Percentiles rank a stretch among this genome's conserved stretches.
phyloP scores from a whole-genome alignment of 805 yeast species.

The Wickerhamomyces subpelliculosus region DNA sequence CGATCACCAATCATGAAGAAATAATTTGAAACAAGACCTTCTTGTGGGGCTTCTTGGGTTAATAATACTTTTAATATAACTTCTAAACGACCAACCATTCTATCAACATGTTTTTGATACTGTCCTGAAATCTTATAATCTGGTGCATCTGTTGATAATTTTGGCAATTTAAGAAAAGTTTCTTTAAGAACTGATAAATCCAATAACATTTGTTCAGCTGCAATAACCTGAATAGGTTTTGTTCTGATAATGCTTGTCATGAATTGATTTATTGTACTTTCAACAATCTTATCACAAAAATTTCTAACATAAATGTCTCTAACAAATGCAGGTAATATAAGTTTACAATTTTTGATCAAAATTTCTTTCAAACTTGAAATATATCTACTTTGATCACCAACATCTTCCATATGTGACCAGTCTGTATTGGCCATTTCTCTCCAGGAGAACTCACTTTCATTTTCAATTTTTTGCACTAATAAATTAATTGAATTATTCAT shows the following conservation, averaged over 20 bases:
- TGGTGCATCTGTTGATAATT: slow-evolving; percentile 7
- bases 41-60: slow-evolving; percentile 60
- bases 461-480: slow-evolving; percentile 50
- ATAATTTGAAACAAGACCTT: slow-evolving; percentile 55
- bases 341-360: slow-evolving; percentile 36
- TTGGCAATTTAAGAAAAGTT: slow-evolving; percentile 29
- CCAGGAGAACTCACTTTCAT: slow-evolving; percentile 68
- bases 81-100: slow-evolving; percentile 41
- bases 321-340: slow-evolving; percentile 51
- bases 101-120: slow-evolving; percentile 37
- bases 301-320: slow-evolving; percentile 68
- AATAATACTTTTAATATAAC: slow-evolving; percentile 61
- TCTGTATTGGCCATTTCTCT: slow-evolving; percentile 72
- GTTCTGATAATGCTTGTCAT: slow-evolving; percentile 49
- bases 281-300: slow-evolving; percentile 71
- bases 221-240: slow-evolving; percentile 61
- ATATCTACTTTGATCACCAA: slow-evolving; percentile 68
- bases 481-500: slow-evolving; percentile 51
- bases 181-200: slow-evolving; percentile 65
- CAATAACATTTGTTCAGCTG: slow-evolving; percentile 73
- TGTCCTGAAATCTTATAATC: slow-evolving; percentile 17
- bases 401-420: slow-evolving; percentile 61
- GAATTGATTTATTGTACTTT: slow-evolving; percentile 49
- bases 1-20: slow-evolving; percentile 61
- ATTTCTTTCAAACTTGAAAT: slow-evolving; percentile 48